Evolutionary conservation across 1,139 yeast genomes (phyloP), one percentile per base, ranked within the genome.

Genomic region (Taphrina populina): DNA sequence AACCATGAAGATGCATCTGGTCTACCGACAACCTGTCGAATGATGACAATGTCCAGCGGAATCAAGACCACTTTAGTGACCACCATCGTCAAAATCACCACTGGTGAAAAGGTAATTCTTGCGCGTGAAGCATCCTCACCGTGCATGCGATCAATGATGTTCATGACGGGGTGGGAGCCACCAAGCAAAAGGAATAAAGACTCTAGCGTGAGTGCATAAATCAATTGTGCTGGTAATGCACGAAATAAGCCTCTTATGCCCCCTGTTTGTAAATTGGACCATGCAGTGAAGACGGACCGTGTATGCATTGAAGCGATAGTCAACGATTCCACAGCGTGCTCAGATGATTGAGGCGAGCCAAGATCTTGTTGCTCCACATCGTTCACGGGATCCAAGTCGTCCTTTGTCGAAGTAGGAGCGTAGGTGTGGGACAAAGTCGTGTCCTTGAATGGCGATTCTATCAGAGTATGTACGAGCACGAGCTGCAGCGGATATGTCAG

Each of bases 41-140:
- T 49, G 23, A 49, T 40, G 39, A 49, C 34, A 13, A 49, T 32
- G n/a, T 39, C 54, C 15, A 49, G 46, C 6, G 54, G 54, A 11
- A 49, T 49, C 1, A 49, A 33, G 8, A 49, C 24, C 4, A 30
- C 34, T 3, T 41, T 21, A n/a, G 33, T 23, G 19, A 39, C 15
- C 17, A 49, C 23, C 21, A 13, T 39, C 7, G 23, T 24, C 24
- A 39, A 10, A 20, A 19, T 20, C 20, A 32, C 21, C 8, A 32
- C 19, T 7, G 36, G 46, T 6, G 46, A 29, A 29, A 36, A 36
- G 10, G 35, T n/a, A 20, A 27, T 29, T 5, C 19, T 21, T 20
- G 20, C 24, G 13, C 24, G 20, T n/a, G 29, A 21, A 13, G 44
- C 37, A 37, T 36, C 53, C 15, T 36, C 36, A 21, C 44, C 37